Base-by-base conservation (phyloP, 2,329 filamentous ascomycete species). In the Verticillium tricorpus region DNA sequence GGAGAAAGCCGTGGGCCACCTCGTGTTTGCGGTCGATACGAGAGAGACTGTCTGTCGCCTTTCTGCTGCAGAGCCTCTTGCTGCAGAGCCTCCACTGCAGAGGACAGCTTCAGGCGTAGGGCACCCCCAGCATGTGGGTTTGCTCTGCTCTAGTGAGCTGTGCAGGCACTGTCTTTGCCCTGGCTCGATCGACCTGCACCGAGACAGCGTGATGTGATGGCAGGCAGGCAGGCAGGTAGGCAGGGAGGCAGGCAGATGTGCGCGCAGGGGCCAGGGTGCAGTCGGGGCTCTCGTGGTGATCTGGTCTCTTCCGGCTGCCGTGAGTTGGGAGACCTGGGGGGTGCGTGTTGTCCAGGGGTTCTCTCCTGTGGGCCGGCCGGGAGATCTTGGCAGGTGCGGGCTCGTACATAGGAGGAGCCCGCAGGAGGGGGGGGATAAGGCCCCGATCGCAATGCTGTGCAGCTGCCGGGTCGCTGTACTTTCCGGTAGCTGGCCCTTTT, bases 261-360 rank as follows among this genome's bases (percentile, higher is more conserved):
- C 31, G 31, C 55, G 55, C 55, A 57, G 31, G 55, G 55, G n/a
- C 55, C 55, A 34, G 17, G n/a, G n/a, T 57, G 55, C 55, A 57
- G 28, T 12, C 12, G 14, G 14, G 55, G 31, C n/a, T 50, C n/a
- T 50, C 19, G 45, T 50, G 45, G 45, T 50, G 45, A 50, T 50
- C 45, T 50, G 55, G 55, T 56, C 55, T 32, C 19, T 22, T 50
- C 19, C 19, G 45, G 45, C n/a, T 22, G n/a, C 45, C 19, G 45
- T 35, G 14, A 35, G 45, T 22, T 22, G 19, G 8, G n/a, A 12
- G 8, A 14, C 22, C n/a, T 19, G 45, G 8, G 45, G 1, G 19
- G 45, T 50, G 45, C 19, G n/a, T 50, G 45, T 5, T 11, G 34
- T 50, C 45, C 45, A 50, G 19, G 45, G 45, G 45, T 35, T 35